Conservation (phyloP, 495 filamentous ascomycete species). For the Trichoderma virens region DNA sequence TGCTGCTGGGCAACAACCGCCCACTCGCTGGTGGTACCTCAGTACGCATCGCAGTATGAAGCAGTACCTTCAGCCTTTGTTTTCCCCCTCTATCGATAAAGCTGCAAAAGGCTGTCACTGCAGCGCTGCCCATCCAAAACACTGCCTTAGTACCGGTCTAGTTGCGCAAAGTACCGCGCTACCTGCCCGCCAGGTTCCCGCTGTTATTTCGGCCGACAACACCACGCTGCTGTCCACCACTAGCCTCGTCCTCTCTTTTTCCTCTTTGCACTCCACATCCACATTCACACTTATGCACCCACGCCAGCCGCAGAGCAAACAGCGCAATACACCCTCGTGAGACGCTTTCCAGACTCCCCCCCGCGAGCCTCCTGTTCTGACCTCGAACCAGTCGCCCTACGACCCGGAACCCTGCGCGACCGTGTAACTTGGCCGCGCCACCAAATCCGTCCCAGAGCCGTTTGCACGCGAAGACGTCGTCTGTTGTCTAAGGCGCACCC, state of each 20-base stretch:
- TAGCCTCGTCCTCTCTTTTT: not conserved
- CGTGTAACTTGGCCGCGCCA: slow-evolving; percentile 6
- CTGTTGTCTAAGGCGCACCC: slow-evolving; percentile 2
- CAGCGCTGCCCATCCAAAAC: not conserved
- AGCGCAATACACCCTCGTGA: slow-evolving; percentile 6
- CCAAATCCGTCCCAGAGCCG: not conserved
- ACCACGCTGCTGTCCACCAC: not conserved
- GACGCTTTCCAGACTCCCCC: slow-evolving; percentile 1
- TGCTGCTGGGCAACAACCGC: not conserved
- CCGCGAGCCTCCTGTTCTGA: not conserved
- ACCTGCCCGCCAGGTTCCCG: not conserved
- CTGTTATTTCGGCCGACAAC: slow-evolving; percentile 3
- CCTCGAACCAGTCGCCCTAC: not conserved
- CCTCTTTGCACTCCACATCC: slow-evolving; percentile 5
- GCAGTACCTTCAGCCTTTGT: not conserved
- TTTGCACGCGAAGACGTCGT: slow-evolving; percentile 1
- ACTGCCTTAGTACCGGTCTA: not conserved
- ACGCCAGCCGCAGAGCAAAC: slow-evolving; percentile 7
- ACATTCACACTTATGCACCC: not conserved
- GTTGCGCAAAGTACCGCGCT: not conserved
- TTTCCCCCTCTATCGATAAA: not conserved
- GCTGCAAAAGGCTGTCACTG: not conserved
- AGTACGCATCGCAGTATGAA: not conserved
- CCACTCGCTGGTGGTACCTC: not conserved
- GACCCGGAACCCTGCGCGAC: slow-evolving; percentile 7